These are phyloP conservation scores for Medicago arabica DNA, from an alignment of 306 rosid genomes.

Conservation along the genomic window DNA sequence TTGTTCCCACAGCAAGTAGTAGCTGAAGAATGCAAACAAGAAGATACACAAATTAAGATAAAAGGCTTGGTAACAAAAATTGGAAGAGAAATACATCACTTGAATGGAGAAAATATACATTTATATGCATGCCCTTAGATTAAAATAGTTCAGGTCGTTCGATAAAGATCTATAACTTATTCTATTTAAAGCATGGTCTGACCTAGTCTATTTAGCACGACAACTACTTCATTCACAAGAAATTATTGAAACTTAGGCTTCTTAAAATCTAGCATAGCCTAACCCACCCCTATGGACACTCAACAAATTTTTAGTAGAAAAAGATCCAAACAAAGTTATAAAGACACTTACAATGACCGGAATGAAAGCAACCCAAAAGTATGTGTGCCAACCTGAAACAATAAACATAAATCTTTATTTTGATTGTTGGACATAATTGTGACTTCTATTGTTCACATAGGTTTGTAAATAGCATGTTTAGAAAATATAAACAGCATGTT, in stretches of 20 bases:
- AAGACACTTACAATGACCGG: constrained; percentile 76
- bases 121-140: background rate
- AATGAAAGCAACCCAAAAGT: constrained; percentile 91
- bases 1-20: constrained; percentile 88
- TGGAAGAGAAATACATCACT: background rate
- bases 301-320: too few relatives aligned
- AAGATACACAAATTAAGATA: constrained; percentile 9
- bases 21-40: constrained; percentile 50
- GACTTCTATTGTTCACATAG: background rate
- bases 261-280: too few relatives aligned
- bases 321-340: constrained; percentile 32
- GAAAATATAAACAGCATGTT: too few relatives aligned
- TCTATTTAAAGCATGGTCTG: too few relatives aligned
- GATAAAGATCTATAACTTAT: too few relatives aligned
- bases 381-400: constrained; percentile 83
- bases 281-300: too few relatives aligned
- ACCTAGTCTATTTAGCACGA: too few relatives aligned
- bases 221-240: too few relatives aligned
- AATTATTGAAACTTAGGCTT: too few relatives aligned
- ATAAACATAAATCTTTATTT: background rate
- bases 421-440: background rate
- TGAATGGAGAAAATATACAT: background rate
- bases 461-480: too few relatives aligned
- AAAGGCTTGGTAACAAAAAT: background rate
- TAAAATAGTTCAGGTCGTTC: background rate